A percentile compares a stretch with the other conserved stretches of the same genome.
These are phyloP conservation scores for Dendrocalamus sinicus DNA, from an alignment of 176 grass and related monocot species.

Conservation along the genomic window DNA sequence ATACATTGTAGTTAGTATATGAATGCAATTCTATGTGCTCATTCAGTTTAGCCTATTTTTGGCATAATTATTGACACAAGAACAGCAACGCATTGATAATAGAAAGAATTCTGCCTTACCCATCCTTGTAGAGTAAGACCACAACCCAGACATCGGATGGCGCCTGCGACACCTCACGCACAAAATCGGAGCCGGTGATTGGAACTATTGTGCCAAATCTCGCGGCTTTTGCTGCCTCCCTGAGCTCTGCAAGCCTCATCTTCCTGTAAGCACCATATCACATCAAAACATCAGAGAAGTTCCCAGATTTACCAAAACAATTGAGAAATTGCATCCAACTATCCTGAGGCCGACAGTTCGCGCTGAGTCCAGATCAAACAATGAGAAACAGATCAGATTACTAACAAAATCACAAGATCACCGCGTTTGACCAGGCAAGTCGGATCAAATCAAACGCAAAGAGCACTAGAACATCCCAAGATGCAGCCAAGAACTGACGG, in stretches of 20 bases:
- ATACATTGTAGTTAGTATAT: background rate
- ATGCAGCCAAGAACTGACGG: background rate
- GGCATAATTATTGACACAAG: background rate
- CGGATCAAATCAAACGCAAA: background rate
- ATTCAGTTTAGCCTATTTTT: background rate
- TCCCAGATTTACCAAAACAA: background rate
- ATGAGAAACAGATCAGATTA: background rate
- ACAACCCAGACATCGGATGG: conserved; percentile 89
- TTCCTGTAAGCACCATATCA: conserved; percentile 54
- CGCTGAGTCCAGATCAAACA: conserved; percentile 15
- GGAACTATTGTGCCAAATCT: conserved; percentile 67
- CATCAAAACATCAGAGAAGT: background rate
- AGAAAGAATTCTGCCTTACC: conserved; percentile 43
- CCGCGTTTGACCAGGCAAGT: background rate
- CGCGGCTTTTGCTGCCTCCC: conserved; percentile 66
- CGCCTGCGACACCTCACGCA: conserved; percentile 91
- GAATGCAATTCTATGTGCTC: background rate
- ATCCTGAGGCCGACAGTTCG: background rate
- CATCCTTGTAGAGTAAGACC: conserved; percentile 96
- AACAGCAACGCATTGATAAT: background rate
- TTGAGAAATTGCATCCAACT: background rate
- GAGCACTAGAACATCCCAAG: background rate
- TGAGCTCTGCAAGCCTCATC: conserved; percentile 85
- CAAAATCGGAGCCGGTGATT: conserved; percentile 87
- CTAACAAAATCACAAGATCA: background rate